Conservation (phyloP, 768 basidiomycete genomes). For the Termitomyces sp. region DNA sequence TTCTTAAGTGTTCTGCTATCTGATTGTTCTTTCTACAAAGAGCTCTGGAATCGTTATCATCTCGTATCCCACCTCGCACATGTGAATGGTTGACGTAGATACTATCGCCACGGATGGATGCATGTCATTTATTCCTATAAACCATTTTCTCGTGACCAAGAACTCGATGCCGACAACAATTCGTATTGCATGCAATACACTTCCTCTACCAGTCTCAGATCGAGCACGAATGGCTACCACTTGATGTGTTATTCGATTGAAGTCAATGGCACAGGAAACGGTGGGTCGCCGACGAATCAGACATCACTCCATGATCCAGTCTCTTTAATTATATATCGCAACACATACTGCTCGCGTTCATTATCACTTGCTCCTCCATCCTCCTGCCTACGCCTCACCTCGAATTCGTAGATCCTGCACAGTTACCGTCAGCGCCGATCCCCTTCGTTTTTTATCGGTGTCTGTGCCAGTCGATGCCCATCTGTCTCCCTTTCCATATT, state of each 20-base stretch:
- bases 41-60: constrained; percentile 29
- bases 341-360: constrained; percentile 15
- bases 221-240: constrained; percentile 75
- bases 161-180: no score
- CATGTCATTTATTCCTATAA: constrained; percentile 51
- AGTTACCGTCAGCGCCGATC: constrained; percentile 22
- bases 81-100: constrained; percentile 86
- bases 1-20: constrained; percentile 70
- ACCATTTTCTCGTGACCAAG: no score
- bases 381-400: constrained; percentile 33
- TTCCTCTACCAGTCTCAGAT: constrained; percentile 60
- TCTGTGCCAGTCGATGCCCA: no score
- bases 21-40: constrained; percentile 28
- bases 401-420: constrained; percentile 29
- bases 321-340: constrained; percentile 8
- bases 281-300: constrained; percentile 59
- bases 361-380: constrained; percentile 22
- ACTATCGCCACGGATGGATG: constrained; percentile 82
- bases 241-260: constrained; percentile 85
- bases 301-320: constrained; percentile 43
- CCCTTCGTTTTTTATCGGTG: not conserved
- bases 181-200: constrained; percentile 65
- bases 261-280: constrained; percentile 54
- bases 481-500: no score
- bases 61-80: constrained; percentile 41